Evolutionary conservation across 306 rosid genomes (phyloP).

Genomic region (Vigna angularis): DNA sequence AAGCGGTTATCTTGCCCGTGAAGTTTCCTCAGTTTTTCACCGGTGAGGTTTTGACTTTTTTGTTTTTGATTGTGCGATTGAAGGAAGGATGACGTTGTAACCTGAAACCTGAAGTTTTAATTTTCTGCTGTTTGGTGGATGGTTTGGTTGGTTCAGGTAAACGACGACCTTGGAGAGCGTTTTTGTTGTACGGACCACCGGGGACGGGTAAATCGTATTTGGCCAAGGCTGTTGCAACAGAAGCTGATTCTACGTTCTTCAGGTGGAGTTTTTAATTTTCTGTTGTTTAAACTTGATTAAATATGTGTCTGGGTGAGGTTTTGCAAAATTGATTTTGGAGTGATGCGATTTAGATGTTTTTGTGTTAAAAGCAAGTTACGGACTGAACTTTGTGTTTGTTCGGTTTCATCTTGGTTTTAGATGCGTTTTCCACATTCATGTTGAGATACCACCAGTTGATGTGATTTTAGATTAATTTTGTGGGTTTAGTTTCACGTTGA

Average conservation of each 20-base stretch:
- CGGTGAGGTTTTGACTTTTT: constrained; percentile 52
- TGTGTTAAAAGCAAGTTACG: no score
- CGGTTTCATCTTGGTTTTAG: no score
- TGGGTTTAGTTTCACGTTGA: no score
- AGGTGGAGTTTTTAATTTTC: constrained; percentile 54
- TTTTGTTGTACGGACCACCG: constrained; percentile 94
- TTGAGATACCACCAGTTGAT: no score
- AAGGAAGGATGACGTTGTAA: not conserved
- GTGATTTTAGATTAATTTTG: no score
- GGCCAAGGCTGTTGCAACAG: constrained; percentile 99
- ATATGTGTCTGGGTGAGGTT: not conserved
- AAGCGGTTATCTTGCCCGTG: constrained; percentile 94
- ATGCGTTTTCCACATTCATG: no score
- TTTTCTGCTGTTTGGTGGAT: not conserved
- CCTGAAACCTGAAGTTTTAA: not conserved
- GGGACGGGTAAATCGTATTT: constrained; percentile 99
- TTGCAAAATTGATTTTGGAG: not conserved
- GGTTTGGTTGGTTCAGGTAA: constrained; percentile 62
- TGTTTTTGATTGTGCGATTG: not conserved
- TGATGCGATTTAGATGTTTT: no score
- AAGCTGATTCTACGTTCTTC: constrained; percentile 97
- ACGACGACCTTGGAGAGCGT: constrained; percentile 99
- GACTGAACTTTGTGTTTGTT: no score
- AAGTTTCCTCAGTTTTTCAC: constrained; percentile 97
- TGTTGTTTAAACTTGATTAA: not conserved